These are phyloP conservation scores for Rhododendron griersonianum DNA, from an alignment of 148 eudicot genomes.

Conservation along the genomic window DNA sequence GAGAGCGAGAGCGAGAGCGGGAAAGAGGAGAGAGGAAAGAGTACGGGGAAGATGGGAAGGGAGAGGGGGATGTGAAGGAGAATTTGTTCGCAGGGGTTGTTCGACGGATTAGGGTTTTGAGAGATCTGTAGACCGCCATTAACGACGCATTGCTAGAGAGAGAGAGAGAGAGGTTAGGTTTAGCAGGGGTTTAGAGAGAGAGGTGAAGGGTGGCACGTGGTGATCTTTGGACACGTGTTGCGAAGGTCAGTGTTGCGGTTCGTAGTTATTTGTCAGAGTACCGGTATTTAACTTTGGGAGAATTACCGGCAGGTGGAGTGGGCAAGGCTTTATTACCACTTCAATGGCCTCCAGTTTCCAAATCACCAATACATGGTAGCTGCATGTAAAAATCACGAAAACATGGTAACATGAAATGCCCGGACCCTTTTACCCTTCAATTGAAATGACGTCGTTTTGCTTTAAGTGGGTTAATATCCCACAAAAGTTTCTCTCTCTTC, in stretches of 20 bases:
- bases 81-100: background rate
- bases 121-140: slow-evolving; percentile 52
- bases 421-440: too few species aligned
- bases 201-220: slow-evolving; percentile 17
- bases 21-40: slow-evolving; percentile 24
- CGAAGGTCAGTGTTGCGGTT: background rate
- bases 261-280: background rate
- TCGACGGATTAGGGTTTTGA: background rate
- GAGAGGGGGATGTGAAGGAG: background rate
- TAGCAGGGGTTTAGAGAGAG: background rate
- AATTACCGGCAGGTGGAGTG: too few species aligned
- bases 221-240: background rate
- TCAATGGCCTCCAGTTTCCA: too few species aligned
- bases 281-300: too few species aligned
- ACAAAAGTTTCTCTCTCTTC: too few species aligned
- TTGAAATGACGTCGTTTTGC: too few species aligned
- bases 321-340: too few species aligned
- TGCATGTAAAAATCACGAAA: too few species aligned
- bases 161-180: background rate
- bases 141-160: background rate
- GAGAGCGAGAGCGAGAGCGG: slow-evolving; percentile 21
- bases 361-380: too few species aligned
- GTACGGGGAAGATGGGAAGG: background rate
- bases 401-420: too few species aligned
- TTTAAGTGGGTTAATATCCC: too few species aligned